A percentile compares a stretch with the other conserved stretches of the same genome.
phyloP scores from a whole-genome alignment of 176 grass and related monocot species.

The Alloteropsis semialata region DNA sequence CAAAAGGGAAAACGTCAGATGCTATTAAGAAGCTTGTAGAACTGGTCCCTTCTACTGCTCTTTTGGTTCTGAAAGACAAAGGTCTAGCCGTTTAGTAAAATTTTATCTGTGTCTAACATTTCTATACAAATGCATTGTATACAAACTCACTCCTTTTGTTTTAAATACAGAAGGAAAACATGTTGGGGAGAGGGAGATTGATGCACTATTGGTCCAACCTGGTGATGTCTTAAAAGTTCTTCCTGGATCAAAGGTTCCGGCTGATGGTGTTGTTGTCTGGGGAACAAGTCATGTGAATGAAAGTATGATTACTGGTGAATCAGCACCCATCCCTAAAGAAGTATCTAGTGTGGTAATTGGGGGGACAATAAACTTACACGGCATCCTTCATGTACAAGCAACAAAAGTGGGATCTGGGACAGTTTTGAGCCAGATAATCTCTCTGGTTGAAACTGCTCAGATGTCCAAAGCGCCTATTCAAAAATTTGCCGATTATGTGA shows the following conservation, averaged over 20 bases:
- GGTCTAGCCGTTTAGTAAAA: conserved; percentile 56
- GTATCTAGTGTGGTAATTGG: conserved; percentile 73
- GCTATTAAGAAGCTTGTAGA: conserved; percentile 99
- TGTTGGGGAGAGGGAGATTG: conserved; percentile 82
- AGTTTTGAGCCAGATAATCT: conserved; percentile 96
- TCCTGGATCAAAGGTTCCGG: conserved; percentile 92
- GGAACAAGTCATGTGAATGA: conserved; percentile 93
- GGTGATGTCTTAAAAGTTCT: conserved; percentile 91
- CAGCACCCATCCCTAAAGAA: conserved; percentile 75
- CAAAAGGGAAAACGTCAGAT: conserved; percentile 93
- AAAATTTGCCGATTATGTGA: conserved; percentile 97
- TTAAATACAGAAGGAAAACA: conserved; percentile 64
- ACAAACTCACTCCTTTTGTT: conserved; percentile 21
- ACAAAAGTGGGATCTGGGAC: conserved; percentile 92
- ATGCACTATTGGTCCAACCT: conserved; percentile 88
- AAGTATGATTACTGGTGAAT: conserved; percentile 99
- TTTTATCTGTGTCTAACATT: not conserved
- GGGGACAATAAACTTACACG: conserved; percentile 95
- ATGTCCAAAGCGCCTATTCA: conserved; percentile 99
- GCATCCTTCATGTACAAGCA: conserved; percentile 85
- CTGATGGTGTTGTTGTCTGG: conserved; percentile 85
- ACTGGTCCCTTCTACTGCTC: conserved; percentile 84
- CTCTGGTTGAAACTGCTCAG: conserved; percentile 97
- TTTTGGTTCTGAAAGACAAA: conserved; percentile 92
- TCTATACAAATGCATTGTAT: conserved; percentile 1